Percentiles rank a stretch among this genome's conserved stretches.
phyloP scores from a whole-genome alignment of 805 yeast species.

The Metschnikowia lunata region DNA sequence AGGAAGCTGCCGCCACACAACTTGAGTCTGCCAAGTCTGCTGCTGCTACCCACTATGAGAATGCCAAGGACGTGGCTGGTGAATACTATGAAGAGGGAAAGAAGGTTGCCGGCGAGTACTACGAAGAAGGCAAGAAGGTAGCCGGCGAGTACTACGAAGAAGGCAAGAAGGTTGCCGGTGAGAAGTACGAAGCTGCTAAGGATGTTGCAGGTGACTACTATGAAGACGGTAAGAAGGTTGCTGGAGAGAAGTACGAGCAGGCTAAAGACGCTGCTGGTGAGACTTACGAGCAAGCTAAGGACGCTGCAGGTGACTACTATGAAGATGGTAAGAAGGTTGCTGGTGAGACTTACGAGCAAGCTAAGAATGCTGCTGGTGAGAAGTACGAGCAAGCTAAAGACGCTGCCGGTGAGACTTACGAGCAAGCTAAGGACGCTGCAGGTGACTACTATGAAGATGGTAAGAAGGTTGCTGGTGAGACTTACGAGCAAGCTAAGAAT shows the following conservation, averaged over 20 bases:
- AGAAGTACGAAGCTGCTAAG: neutral
- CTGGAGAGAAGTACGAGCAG: constrained; percentile 1
- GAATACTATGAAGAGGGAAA: constrained; percentile 3
- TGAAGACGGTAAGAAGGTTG: constrained; percentile 5
- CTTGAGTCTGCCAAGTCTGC: constrained; percentile 5
- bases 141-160: constrained; percentile 16
- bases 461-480: no score
- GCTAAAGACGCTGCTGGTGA: constrained; percentile 17
- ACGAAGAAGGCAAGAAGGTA: constrained; percentile 11
- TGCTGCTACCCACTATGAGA: constrained; percentile 7
- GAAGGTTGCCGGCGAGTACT: neutral
- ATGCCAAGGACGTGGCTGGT: constrained; percentile 10
- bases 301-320: constrained; percentile 1
- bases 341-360: constrained; percentile 1
- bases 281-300: constrained; percentile 8
- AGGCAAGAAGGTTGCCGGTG: constrained; percentile 6
- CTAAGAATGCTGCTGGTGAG: constrained; percentile 1
- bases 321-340: constrained; percentile 2
- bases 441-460: no score
- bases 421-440: no score
- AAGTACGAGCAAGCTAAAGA: neutral
- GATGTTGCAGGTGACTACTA: constrained; percentile 1
- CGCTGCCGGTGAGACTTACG: no score
- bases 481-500: no score
- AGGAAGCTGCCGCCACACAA: constrained; percentile 10